These are phyloP conservation scores for Colletotrichum sp. DNA, from an alignment of 2,329 filamentous ascomycete species.

Conservation along the genomic window DNA sequence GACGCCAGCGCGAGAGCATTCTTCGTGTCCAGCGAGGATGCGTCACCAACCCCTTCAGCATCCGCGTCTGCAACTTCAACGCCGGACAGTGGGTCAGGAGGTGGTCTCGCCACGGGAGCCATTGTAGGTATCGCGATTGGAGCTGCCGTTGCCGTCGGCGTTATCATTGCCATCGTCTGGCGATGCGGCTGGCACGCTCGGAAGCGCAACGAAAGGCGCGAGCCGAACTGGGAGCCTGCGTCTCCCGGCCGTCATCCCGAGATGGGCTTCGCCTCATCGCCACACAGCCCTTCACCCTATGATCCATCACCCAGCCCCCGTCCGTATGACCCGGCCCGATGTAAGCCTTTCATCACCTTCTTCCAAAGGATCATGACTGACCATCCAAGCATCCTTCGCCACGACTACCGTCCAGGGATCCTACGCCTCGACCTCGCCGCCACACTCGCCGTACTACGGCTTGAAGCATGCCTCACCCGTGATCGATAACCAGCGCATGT, in stretches of 20 bases:
- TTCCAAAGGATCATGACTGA: not conserved
- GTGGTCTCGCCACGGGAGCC: conserved; percentile 12
- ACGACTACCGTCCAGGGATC: not conserved
- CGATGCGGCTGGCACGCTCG: conserved; percentile 14
- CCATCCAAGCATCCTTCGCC: not conserved
- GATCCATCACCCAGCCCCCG: not conserved
- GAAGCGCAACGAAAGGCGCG: conserved; percentile 17
- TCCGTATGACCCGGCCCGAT: not conserved
- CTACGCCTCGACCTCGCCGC: not conserved
- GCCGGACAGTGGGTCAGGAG: not conserved
- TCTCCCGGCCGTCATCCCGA: not conserved
- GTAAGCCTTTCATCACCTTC: not conserved
- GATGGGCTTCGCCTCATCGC: conserved; percentile 6
- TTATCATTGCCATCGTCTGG: conserved; percentile 16
- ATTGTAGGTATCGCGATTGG: conserved; percentile 27
- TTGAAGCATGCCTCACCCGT: conserved; percentile 1
- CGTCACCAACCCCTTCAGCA: not conserved
- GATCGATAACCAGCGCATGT: not conserved
- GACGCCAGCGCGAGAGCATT: conserved; percentile 12
- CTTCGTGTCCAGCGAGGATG: conserved; percentile 14
- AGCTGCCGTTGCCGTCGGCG: conserved; percentile 1
- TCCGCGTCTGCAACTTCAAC: not conserved
- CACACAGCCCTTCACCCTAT: conserved; percentile 1
- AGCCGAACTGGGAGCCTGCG: conserved; percentile 9
- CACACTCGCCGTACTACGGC: conserved; percentile 6